phyloP scores from a whole-genome alignment of 768 basidiomycete genomes.

The Agrocybe chaxingu region DNA sequence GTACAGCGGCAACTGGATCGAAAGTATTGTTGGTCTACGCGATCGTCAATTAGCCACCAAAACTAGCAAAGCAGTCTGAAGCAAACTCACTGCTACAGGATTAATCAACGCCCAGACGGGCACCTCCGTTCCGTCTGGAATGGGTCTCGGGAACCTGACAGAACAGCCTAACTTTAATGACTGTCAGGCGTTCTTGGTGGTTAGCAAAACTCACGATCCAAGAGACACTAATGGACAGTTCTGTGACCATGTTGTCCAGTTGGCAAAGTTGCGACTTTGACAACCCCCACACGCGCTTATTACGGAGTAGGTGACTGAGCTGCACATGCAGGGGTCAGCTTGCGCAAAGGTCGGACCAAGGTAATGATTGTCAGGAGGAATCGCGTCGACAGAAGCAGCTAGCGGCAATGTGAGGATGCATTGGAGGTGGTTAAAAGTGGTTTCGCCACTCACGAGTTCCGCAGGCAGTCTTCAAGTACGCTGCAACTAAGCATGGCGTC shows the following conservation, averaged over 20 bases:
- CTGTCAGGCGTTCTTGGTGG: not conserved
- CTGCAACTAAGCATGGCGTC: conserved; percentile 47
- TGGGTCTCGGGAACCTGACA: conserved; percentile 38
- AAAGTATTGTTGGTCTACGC: conserved; percentile 33
- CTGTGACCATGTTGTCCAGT: conserved; percentile 34
- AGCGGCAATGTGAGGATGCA: not conserved
- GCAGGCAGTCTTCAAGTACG: conserved; percentile 46
- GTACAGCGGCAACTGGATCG: conserved; percentile 28
- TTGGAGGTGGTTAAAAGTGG: not conserved
- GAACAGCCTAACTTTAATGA: not conserved
- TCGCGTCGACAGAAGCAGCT: conserved; percentile 36
- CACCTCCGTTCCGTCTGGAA: conserved; percentile 41
- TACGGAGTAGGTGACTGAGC: conserved; percentile 52
- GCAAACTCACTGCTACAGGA: conserved; percentile 33
- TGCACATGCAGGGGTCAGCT: conserved; percentile 49
- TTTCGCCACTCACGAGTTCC: conserved; percentile 15
- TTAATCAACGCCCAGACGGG: conserved; percentile 60
- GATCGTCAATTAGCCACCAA: conserved; percentile 4
- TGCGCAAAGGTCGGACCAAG: conserved; percentile 30
- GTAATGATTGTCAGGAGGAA: conserved; percentile 40
- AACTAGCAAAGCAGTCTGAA: not conserved
- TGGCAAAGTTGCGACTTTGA: conserved; percentile 41
- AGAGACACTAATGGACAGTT: conserved; percentile 33
- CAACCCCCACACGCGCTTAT: conserved; percentile 61
- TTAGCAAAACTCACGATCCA: conserved; percentile 22